Evolutionary conservation across 1,284 basidiomycete genomes (phyloP), one percentile per base, ranked within the genome.

Genomic region (Fistulinella staudtii): DNA sequence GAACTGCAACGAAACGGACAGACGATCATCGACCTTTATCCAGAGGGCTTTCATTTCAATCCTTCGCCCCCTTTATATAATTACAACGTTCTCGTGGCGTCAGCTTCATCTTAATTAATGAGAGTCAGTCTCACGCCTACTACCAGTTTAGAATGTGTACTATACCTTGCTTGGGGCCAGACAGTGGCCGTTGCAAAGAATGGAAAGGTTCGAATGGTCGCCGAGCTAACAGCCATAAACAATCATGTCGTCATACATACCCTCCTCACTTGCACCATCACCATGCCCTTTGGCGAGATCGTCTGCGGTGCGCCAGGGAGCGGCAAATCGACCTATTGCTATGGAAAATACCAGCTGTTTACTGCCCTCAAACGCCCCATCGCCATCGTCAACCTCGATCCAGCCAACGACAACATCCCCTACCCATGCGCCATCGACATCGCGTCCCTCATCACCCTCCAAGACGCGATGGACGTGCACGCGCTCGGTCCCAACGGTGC

Each of bases 401-500:
- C 96, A 0, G 96, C 96, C 17, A 95, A 96, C 58, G 85, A 93
- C 47, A 71, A 74, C 38, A 85, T 95, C 20, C 85, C 93, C 15
- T 99, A 99, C 65, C 90, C 92, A 27, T 93, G 92, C 58, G 81
- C 86, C 0, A 75, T 99, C 55, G 84, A 90, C 62, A 89, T 99
- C 47, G 77, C 88, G 0, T 82, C 82, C 0, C 79, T 99, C 47
- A 90, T 99, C 57, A 92, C 89, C 0, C 79, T 99, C 20, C 74
- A 86, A 39, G 88, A 93, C 57, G 93, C 85, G 17, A 96, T 98
- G 94, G 69, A 80, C 5, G 83, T 87, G 52, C 82, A 89, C 52
- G 79, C 80, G 0, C 76, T 99, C 0, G 96, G 96, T 0, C 96
- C 96, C 0, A 99, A 99, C 55, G 96, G 96, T 5, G 95, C 84